These are phyloP conservation scores for Picea glauca DNA, from an alignment of 75 land plant genomes.

Conservation along the genomic window DNA sequence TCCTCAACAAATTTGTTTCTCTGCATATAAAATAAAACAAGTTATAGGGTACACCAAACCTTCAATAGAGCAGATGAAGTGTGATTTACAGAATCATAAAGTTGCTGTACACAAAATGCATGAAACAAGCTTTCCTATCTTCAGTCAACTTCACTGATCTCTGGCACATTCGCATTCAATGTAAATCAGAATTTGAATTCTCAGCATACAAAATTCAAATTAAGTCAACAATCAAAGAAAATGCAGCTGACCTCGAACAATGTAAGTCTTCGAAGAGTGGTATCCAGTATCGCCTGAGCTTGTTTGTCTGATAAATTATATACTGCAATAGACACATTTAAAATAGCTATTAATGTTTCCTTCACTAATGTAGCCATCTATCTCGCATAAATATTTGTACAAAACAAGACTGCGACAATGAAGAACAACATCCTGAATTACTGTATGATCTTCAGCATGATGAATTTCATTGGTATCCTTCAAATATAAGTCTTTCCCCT, in stretches of 20 bases:
- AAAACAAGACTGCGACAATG: not conserved
- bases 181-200: too few species aligned
- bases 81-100: not conserved
- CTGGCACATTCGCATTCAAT: too few species aligned
- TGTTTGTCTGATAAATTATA: constrained; percentile 68
- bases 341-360: not conserved
- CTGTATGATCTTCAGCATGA: not conserved
- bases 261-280: constrained; percentile 80
- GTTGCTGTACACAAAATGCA: not conserved
- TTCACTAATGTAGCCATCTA: not conserved
- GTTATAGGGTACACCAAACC: not conserved
- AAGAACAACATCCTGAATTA: not conserved
- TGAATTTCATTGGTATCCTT: not conserved
- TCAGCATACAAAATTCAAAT: not conserved
- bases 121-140: not conserved
- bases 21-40: constrained; percentile 32
- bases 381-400: not conserved
- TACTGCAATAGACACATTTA: constrained; percentile 31
- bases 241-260: constrained; percentile 61
- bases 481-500: not conserved
- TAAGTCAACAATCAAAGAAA: not conserved
- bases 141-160: too few species aligned
- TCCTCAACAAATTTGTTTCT: constrained; percentile 80
- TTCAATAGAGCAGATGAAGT: not conserved
- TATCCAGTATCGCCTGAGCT: constrained; percentile 88